Conservation (phyloP, 345 rosid species). For the Linum usitatissimum region DNA sequence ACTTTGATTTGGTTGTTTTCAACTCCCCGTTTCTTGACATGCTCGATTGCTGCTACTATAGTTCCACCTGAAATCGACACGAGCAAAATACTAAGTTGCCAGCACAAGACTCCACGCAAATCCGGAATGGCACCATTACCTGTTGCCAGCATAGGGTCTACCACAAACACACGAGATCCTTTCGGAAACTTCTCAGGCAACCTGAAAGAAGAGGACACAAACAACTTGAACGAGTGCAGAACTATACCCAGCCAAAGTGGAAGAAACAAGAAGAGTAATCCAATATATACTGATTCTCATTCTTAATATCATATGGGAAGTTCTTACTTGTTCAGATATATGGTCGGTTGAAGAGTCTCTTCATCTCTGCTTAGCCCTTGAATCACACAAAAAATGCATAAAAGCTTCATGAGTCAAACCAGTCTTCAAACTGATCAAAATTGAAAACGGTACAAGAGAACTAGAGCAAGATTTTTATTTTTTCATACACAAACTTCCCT, state of each 20-base stretch:
- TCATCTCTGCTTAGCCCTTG: constrained; percentile 72
- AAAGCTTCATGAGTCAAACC: not conserved
- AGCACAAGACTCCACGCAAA: not conserved
- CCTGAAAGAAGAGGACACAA: constrained; percentile 28
- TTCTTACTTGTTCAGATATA: constrained; percentile 80
- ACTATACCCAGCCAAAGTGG: too few species aligned
- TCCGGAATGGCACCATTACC: constrained; percentile 29
- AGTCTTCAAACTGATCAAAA: not conserved
- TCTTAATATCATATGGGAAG: not conserved
- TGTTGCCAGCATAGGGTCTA: constrained; percentile 87
- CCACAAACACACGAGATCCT: constrained; percentile 61
- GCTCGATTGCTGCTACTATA: constrained; percentile 61
- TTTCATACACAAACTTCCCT: constrained; percentile 8
- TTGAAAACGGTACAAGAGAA: not conserved
- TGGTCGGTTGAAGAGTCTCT: constrained; percentile 72
- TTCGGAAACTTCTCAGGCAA: constrained; percentile 64
- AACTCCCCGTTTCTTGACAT: constrained; percentile 59
- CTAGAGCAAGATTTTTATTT: not conserved
- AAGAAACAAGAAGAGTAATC: too few species aligned
- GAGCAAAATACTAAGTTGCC: not conserved
- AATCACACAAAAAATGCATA: constrained; percentile 7
- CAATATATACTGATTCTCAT: too few species aligned
- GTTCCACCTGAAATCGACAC: constrained; percentile 57
- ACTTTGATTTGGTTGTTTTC: constrained; percentile 76
- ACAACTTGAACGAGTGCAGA: not conserved